A percentile compares a stretch with the other conserved stretches of the same genome.
Evolutionary conservation across 176 grass and related monocot species (phyloP).

Genomic region (Oryza officinalis): DNA sequence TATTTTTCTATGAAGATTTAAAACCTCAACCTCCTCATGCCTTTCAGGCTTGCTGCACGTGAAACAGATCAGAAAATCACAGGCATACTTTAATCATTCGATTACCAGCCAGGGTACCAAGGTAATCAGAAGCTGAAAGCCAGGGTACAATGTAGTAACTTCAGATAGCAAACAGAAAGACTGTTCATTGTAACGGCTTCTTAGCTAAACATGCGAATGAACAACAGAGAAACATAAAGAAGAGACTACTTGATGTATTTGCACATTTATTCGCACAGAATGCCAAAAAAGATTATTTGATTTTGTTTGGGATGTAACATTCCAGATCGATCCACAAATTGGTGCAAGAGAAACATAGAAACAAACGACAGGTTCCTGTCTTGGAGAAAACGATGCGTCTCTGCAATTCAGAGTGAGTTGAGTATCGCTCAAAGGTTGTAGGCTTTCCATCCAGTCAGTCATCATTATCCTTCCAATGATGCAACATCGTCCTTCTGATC

Average conservation of each 20-base stretch:
- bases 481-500: conserved; percentile 49
- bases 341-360: not conserved
- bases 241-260: not conserved
- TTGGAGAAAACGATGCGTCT: not conserved
- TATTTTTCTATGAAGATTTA: no score
- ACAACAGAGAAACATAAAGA: not conserved
- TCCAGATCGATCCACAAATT: not conserved
- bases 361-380: not conserved
- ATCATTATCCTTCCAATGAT: conserved; percentile 44
- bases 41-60: no score
- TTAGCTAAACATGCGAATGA: not conserved
- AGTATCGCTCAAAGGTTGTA: not conserved
- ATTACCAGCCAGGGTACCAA: no score
- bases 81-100: no score
- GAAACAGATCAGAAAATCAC: no score
- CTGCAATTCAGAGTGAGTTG: not conserved
- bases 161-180: not conserved
- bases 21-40: no score
- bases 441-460: not conserved
- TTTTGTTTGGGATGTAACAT: not conserved
- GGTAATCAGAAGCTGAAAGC: no score
- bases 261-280: not conserved
- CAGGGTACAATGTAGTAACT: not conserved
- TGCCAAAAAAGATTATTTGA: not conserved
- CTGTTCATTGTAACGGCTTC: not conserved